Conservation (phyloP, 2,329 filamentous ascomycete genomes). For the Ceratocystis alfenasii region DNA sequence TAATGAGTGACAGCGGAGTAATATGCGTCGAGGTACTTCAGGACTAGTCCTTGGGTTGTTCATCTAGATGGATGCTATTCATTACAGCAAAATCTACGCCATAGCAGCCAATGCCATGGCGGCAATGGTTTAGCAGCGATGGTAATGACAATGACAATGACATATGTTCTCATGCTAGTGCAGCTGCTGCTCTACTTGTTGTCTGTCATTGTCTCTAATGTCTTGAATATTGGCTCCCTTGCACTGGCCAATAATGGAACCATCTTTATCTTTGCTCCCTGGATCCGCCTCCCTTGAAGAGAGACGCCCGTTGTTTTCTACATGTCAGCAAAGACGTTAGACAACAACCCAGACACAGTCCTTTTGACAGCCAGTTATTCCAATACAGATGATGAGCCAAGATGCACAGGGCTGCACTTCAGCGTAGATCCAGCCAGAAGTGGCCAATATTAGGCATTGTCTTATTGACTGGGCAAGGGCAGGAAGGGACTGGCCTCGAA, state of each 20-base stretch:
- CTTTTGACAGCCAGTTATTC: neutral
- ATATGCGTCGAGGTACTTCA: neutral
- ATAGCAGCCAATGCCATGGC: too few relatives aligned
- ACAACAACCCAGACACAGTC: neutral
- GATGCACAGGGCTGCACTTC: neutral
- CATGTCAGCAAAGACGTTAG: neutral
- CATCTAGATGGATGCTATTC: too few relatives aligned
- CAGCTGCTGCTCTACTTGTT: neutral
- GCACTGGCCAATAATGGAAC: neutral
- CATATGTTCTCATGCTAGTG: neutral
- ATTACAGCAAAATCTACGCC: too few relatives aligned
- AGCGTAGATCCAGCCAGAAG: neutral
- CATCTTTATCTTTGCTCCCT: neutral
- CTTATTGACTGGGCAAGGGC: neutral
- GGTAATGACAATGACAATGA: neutral
- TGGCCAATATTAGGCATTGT: neutral
- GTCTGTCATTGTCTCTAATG: neutral
- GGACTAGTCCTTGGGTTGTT: too few relatives aligned
- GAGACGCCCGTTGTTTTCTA: neutral
- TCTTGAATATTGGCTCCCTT: conserved; percentile 2
- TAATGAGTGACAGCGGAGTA: neutral
- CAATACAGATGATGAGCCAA: conserved; percentile 1
- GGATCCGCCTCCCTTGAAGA: neutral
- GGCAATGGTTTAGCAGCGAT: too few relatives aligned
- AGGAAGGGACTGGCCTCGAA: too few relatives aligned